phyloP scores from a whole-genome alignment of 164 flowering plant species.

The Vitis amurensis region DNA sequence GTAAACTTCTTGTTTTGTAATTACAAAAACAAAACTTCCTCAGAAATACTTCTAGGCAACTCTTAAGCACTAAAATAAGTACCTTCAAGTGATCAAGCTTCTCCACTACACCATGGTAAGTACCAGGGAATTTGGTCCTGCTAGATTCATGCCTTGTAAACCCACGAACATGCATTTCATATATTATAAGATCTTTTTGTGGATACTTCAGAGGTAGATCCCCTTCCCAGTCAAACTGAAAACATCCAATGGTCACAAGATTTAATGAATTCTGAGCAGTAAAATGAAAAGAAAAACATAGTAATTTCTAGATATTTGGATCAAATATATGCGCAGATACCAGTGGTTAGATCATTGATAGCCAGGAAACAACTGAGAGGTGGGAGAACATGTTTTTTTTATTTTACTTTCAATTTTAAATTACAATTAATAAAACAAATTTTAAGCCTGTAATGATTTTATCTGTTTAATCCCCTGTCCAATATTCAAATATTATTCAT shows the following conservation, averaged over 20 bases:
- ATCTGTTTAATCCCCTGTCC: background rate
- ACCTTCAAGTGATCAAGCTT: conserved; percentile 94
- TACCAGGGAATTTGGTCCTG: conserved; percentile 65
- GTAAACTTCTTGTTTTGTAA: background rate
- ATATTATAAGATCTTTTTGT: conserved; percentile 79
- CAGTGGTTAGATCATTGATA: too few species aligned
- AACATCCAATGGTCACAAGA: conserved; percentile 10
- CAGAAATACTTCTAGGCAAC: background rate
- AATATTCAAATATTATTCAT: too few species aligned
- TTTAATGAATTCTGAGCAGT: background rate
- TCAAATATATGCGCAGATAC: too few species aligned
- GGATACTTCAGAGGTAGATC: conserved; percentile 74
- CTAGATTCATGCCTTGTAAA: conserved; percentile 94
- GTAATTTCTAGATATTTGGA: too few species aligned
- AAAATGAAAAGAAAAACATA: too few species aligned
- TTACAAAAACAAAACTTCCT: background rate
- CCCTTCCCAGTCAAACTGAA: conserved; percentile 98
- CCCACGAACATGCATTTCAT: conserved; percentile 98
- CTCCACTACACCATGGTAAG: conserved; percentile 85
- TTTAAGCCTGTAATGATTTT: too few species aligned
- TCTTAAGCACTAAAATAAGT: background rate
- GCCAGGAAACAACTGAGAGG: too few species aligned
- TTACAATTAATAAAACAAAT: too few species aligned
- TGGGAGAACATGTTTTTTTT: too few species aligned
- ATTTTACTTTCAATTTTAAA: too few species aligned